These are phyloP conservation scores for Lenwebbia sp. DNA, from an alignment of 345 rosid genomes.

Conservation along the genomic window DNA sequence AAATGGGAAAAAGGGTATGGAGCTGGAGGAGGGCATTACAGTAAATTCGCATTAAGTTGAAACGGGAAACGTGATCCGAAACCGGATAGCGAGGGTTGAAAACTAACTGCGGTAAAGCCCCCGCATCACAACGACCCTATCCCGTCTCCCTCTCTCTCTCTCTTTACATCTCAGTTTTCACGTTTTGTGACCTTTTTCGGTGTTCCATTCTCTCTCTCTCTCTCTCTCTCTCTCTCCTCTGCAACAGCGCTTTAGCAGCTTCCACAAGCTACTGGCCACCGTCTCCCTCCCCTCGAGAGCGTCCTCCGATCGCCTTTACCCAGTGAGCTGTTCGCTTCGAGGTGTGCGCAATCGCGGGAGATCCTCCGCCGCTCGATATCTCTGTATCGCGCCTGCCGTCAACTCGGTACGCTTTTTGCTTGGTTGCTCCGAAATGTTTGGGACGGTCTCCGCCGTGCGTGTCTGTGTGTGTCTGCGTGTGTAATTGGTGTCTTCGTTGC, in stretches of 20 bases:
- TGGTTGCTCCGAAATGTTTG: neutral
- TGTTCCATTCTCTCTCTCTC: neutral
- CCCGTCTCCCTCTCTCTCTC: neutral
- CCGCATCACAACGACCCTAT: neutral
- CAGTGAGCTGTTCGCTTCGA: neutral
- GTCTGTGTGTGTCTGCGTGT: neutral
- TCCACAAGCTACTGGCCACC: neutral
- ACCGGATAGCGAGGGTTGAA: conserved; percentile 13
- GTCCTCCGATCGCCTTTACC: neutral
- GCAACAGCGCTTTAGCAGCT: neutral
- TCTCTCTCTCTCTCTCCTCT: neutral
- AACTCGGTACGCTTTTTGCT: neutral
- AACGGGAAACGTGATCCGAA: conserved; percentile 1
- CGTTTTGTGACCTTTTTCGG: neutral
- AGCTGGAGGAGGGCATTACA: neutral
- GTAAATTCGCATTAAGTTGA: neutral
- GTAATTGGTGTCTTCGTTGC: neutral
- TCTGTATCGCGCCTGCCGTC: neutral
- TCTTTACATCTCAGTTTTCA: neutral
- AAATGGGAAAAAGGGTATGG: too few relatives aligned
- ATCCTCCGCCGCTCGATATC: neutral
- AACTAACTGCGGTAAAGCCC: conserved; percentile 8
- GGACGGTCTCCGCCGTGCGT: neutral
- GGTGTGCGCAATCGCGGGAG: neutral
- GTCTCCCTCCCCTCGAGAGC: neutral